These are phyloP conservation scores for Hyaloperonospora brassicae DNA, from an alignment of 352 stramenopile species.

Conservation along the genomic window DNA sequence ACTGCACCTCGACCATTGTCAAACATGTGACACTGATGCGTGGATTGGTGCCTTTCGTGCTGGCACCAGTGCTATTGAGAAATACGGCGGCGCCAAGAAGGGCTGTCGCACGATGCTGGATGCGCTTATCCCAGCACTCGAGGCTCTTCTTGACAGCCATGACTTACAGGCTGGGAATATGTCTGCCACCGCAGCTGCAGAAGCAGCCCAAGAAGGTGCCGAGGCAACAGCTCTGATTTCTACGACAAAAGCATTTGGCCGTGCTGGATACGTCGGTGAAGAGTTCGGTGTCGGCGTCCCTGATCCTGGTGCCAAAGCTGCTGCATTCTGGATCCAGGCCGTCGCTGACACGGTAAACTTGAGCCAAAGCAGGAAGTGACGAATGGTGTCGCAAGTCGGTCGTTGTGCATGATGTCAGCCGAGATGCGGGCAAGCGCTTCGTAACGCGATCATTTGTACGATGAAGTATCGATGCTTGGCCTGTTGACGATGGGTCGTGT, in stretches of 20 bases:
- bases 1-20: slow-evolving; percentile 39
- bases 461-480: too few species aligned
- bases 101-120: slow-evolving; percentile 97
- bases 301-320: slow-evolving; percentile 92
- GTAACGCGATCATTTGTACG: too few species aligned
- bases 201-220: slow-evolving; percentile 77
- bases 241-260: slow-evolving; percentile 60
- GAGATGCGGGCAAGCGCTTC: too few species aligned
- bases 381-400: too few species aligned
- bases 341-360: slow-evolving; percentile 40
- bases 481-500: too few species aligned
- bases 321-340: slow-evolving; percentile 83
- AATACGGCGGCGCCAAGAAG: slow-evolving; percentile 90
- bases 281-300: slow-evolving; percentile 82
- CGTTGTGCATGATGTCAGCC: too few species aligned
- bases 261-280: slow-evolving; percentile 85
- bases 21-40: slow-evolving; percentile 23
- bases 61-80: slow-evolving; percentile 75
- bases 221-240: slow-evolving; percentile 88
- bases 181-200: slow-evolving; percentile 43
- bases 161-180: slow-evolving; percentile 17
- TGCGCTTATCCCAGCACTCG: slow-evolving; percentile 86
- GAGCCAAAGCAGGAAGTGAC: slow-evolving; percentile 8
- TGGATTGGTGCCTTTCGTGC: slow-evolving; percentile 54
- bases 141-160: slow-evolving; percentile 34